A percentile compares a stretch with the other conserved stretches of the same genome.
Conservation (phyloP, 495 filamentous ascomycete species). For the Aspergillus sclerotiicarbonarius region DNA sequence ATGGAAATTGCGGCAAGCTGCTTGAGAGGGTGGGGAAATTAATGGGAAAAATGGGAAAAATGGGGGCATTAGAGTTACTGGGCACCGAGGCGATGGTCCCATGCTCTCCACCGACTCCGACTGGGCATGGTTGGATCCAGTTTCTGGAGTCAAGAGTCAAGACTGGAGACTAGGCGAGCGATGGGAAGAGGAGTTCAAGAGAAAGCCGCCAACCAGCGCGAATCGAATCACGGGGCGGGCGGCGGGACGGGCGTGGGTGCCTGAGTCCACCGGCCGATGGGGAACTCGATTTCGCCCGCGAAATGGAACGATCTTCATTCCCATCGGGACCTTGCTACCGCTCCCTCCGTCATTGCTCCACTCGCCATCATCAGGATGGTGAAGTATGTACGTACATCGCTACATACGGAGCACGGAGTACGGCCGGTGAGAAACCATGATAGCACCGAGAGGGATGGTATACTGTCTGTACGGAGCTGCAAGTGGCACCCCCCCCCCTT, state of each 20-base stretch:
- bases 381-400: not conserved
- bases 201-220: not conserved
- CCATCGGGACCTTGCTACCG: no score
- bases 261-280: not conserved
- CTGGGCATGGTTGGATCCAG: constrained; percentile 12
- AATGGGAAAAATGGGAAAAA: not conserved
- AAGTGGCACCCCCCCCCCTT: not conserved
- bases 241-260: constrained; percentile 3
- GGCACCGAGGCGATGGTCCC: constrained; percentile 1
- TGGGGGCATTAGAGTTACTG: constrained; percentile 1
- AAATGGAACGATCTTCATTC: not conserved
- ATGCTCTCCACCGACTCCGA: constrained; percentile 11
- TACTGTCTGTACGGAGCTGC: not conserved
- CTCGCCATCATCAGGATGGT: no score
- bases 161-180: not conserved
- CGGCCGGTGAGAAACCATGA: not conserved
- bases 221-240: not conserved
- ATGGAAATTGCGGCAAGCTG: constrained; percentile 13
- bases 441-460: no score
- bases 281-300: no score
- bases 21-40: not conserved
- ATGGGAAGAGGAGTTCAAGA: not conserved
- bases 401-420: not conserved
- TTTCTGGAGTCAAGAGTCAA: constrained; percentile 4
- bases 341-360: no score